Evolutionary conservation across 129 eudicot species (phyloP), one percentile per base, ranked within the genome.

Genomic region (Flaveria trinervia): DNA sequence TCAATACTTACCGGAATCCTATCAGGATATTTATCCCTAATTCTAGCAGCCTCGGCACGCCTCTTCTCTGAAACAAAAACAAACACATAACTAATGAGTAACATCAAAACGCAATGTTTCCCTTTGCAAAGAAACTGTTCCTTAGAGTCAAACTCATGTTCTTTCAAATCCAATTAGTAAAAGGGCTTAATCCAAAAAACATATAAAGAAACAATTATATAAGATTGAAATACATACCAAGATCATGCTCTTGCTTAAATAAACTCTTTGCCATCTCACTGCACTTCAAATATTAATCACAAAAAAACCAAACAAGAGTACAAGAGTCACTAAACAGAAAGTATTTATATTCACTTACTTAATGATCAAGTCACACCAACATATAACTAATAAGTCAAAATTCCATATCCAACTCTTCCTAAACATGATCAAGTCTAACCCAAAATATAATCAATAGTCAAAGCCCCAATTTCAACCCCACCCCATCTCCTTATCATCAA

Each of bases 1-100:
- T 41, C 20, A 23, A 80, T 61, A 80, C 85, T 85, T 85, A 90
- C 96, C 76, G 96, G 96, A 70, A 90, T 80, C 54, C 96, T 85
- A 67, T 90, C 96, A 33, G 92, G 89, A 76, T 90, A 90, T 84
- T 90, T 90, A 79, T 88, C 96, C 77, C 96, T 90, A 72, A 90
- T 90, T 75, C 92, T 86, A 17, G 90, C 86, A 72, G 93, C 90
- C 83, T 88, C 93, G 2, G 93, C 93, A 71, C 90, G 85, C 68
- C 96, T 85, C 83, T 90, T 90, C 80, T 88, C 96, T 90, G 81
- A 18, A 78, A 49, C 30, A 52, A 65, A 65, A n/a, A 36, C 44
- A 62, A 62, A 28, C 68, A 62, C 16, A 17, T 17, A 36, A 41
- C 71, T 30, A 15, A 7, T 43, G 20, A 22, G 1, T 25, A 73